These are phyloP conservation scores for Nakataea oryzae DNA, from an alignment of 2,329 filamentous ascomycete genomes.

Conservation along the genomic window DNA sequence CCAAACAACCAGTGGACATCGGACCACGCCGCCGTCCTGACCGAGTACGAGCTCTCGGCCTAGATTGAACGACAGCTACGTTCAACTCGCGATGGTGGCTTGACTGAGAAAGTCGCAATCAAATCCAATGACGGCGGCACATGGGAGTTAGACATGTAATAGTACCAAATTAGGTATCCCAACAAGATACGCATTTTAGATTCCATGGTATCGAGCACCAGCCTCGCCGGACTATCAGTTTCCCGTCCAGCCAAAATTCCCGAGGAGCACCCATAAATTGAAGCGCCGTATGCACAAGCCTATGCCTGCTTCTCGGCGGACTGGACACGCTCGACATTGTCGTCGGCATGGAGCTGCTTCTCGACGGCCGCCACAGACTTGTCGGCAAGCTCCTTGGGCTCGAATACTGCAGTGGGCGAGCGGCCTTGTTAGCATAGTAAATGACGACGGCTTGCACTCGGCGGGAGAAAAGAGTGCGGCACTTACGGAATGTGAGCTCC, in stretches of 20 bases:
- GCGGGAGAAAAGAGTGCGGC: neutral
- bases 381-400: constrained; percentile 5
- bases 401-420: constrained; percentile 3
- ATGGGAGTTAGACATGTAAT: too few relatives aligned
- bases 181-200: too few relatives aligned
- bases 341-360: constrained; percentile 5
- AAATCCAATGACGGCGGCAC: too few relatives aligned
- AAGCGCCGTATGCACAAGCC: neutral
- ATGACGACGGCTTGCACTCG: too few relatives aligned
- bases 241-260: too few relatives aligned
- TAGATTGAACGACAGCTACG: too few relatives aligned
- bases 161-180: too few relatives aligned
- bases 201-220: too few relatives aligned
- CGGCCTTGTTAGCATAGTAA: neutral
- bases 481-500: constrained; percentile 40
- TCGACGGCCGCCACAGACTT: constrained; percentile 5
- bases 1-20: constrained; percentile 29
- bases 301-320: neutral
- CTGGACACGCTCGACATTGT: neutral
- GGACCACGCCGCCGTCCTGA: constrained; percentile 18
- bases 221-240: too few relatives aligned
- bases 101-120: too few relatives aligned
- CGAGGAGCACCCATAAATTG: neutral
- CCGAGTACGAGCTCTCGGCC: neutral
- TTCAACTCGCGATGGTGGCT: too few relatives aligned